A percentile compares a stretch with the other conserved stretches of the same genome.
These are phyloP conservation scores for Seiridium cupressi DNA, from an alignment of 2,329 filamentous ascomycete genomes.

Conservation along the genomic window DNA sequence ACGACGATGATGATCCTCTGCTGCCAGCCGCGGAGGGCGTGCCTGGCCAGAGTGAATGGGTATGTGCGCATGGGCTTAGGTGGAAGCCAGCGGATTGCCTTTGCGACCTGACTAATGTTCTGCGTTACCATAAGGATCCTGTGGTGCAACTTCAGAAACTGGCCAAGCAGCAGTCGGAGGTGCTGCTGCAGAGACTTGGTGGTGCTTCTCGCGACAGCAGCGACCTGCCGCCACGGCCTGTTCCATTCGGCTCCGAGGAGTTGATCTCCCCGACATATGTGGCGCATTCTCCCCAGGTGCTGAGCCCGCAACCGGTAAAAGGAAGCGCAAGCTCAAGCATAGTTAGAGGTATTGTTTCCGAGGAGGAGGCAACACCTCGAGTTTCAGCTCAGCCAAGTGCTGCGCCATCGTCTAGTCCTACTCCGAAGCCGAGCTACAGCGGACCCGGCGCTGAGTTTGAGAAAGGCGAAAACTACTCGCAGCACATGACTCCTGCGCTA, in stretches of 20 bases:
- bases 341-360: slow-evolving; percentile 16
- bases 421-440: slow-evolving; percentile 44
- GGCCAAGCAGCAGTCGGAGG: slow-evolving; percentile 63
- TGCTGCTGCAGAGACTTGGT: slow-evolving; percentile 53
- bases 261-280: slow-evolving; percentile 43
- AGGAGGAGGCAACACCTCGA: slow-evolving; percentile 15
- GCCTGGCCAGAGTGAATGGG: slow-evolving; percentile 87
- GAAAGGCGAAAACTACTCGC: slow-evolving; percentile 42
- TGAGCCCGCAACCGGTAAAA: slow-evolving; percentile 43
- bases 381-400: slow-evolving; percentile 5
- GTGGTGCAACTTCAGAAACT: slow-evolving; percentile 68
- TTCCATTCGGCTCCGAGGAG: slow-evolving; percentile 54
- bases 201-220: slow-evolving; percentile 29
- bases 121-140: slow-evolving; percentile 62
- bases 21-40: slow-evolving; percentile 80
- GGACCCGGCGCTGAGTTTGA: slow-evolving; percentile 52
- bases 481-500: slow-evolving; percentile 33
- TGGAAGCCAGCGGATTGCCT: slow-evolving; percentile 52
- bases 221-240: slow-evolving; percentile 45
- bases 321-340: slow-evolving; percentile 33
- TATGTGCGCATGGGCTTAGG: slow-evolving; percentile 66
- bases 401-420: slow-evolving; percentile 18
- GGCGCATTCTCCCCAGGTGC: slow-evolving; percentile 33
- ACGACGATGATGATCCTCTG: slow-evolving; percentile 51
- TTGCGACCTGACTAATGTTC: slow-evolving; percentile 55